Percentiles rank a stretch among this genome's conserved stretches.
Evolutionary conservation across 169 alveolate species (phyloP).

Genomic region (Babesia gibsoni): DNA sequence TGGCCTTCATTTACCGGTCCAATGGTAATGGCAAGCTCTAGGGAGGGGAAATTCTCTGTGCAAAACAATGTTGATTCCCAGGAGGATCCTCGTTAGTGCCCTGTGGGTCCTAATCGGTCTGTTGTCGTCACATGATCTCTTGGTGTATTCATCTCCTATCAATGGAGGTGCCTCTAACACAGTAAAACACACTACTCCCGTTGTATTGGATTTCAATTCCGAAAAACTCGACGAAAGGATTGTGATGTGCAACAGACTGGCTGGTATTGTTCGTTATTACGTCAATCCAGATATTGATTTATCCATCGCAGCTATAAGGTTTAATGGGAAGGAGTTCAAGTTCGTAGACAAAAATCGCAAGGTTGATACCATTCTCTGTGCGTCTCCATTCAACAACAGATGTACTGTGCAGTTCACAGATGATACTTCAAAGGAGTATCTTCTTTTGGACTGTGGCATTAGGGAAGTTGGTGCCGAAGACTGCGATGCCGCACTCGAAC

Average conservation of each 20-base stretch:
- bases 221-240: background rate
- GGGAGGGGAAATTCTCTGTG: no score
- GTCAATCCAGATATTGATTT: constrained; percentile 2
- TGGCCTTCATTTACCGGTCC: no score
- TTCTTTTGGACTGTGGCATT: no score
- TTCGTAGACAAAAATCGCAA: background rate
- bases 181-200: background rate
- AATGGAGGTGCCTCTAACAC: background rate
- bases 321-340: background rate
- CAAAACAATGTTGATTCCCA: no score
- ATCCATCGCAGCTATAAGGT: background rate
- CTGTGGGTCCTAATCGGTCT: no score
- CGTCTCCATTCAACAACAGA: constrained; percentile 42
- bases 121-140: no score
- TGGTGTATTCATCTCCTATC: no score
- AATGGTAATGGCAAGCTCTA: no score
- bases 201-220: constrained; percentile 22
- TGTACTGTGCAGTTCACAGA: constrained; percentile 31
- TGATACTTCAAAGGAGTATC: constrained; percentile 13
- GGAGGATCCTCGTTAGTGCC: no score
- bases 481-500: no score
- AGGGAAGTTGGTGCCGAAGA: no score
- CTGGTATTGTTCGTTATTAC: constrained; percentile 29
- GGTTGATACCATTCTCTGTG: constrained; percentile 19
- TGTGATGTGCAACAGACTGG: constrained; percentile 2